These are phyloP conservation scores for Terana coerulea DNA, from an alignment of 768 basidiomycete species.

Conservation along the genomic window DNA sequence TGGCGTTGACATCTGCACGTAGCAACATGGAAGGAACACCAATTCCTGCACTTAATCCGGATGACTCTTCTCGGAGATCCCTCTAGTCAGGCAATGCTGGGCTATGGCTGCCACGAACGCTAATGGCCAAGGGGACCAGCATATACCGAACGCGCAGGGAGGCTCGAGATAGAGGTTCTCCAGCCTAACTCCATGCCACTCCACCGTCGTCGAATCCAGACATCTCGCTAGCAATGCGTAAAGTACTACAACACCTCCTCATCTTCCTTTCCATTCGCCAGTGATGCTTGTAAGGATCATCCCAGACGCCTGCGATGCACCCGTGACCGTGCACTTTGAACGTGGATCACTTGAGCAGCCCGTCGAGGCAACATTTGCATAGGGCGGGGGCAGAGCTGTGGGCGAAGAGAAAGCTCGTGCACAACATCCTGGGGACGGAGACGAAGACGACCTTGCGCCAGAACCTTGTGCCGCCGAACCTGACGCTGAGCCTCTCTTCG, in stretches of 20 bases:
- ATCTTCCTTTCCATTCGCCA: conserved; percentile 33
- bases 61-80: not conserved
- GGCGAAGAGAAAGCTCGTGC: conserved; percentile 21
- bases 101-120: conserved; percentile 1
- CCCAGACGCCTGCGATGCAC: conserved; percentile 41
- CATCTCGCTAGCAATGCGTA: conserved; percentile 32
- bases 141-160: not conserved
- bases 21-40: conserved; percentile 9
- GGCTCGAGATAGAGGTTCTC: not conserved
- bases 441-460: conserved; percentile 19
- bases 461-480: conserved; percentile 21
- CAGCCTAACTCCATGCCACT: conserved; percentile 5
- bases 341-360: conserved; percentile 44
- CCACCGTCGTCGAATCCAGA: conserved; percentile 5
- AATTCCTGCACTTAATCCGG: not conserved
- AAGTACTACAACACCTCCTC: conserved; percentile 38
- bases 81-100: not conserved
- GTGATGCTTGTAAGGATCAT: conserved; percentile 35
- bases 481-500: conserved; percentile 52
- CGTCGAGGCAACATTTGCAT: conserved; percentile 40
- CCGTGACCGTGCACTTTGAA: conserved; percentile 54
- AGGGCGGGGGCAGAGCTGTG: conserved; percentile 26
- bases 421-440: conserved; percentile 20
- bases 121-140: not conserved
- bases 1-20: not conserved